Percentiles rank a stretch among this genome's conserved stretches.
phyloP scores from a whole-genome alignment of 1,139 yeast species.

The Candida glucosophila region DNA sequence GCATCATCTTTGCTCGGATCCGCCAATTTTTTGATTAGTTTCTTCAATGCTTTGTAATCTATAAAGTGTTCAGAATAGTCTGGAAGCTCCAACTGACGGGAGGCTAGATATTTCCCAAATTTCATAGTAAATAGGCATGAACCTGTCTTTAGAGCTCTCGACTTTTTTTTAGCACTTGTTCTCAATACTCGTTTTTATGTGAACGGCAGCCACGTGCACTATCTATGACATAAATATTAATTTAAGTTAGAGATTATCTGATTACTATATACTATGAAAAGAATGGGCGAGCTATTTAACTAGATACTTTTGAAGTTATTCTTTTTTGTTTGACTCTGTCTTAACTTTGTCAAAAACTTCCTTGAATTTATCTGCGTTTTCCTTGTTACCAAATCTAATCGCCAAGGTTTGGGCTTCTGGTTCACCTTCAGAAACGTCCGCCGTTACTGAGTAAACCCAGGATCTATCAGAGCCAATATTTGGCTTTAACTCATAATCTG shows the following conservation, averaged over 20 bases:
- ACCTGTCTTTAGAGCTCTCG: too few relatives aligned
- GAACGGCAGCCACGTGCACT: too few relatives aligned
- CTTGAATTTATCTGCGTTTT: constrained; percentile 94
- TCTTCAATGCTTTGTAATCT: constrained; percentile 87
- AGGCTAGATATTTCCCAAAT: constrained; percentile 91
- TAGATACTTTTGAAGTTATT: too few relatives aligned
- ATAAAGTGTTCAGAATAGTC: constrained; percentile 91
- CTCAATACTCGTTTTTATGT: too few relatives aligned
- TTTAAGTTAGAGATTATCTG: too few relatives aligned
- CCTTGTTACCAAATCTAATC: constrained; percentile 93
- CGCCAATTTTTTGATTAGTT: constrained; percentile 63
- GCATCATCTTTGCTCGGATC: constrained; percentile 16
- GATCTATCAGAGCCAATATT: constrained; percentile 97
- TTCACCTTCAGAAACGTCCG: constrained; percentile 91
- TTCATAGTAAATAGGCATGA: too few relatives aligned
- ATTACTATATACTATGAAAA: too few relatives aligned
- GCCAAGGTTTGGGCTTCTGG: constrained; percentile 97
- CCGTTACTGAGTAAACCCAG: constrained; percentile 94
- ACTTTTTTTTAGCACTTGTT: too few relatives aligned
- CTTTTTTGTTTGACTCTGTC: constrained; percentile 19
- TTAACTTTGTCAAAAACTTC: constrained; percentile 83
- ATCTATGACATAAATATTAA: too few relatives aligned
- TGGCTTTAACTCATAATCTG: constrained; percentile 81
- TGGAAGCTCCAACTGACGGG: constrained; percentile 88
- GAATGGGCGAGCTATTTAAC: too few relatives aligned